Conservation (phyloP, 2,329 filamentous ascomycete species). For the Ilyonectria destructans region DNA sequence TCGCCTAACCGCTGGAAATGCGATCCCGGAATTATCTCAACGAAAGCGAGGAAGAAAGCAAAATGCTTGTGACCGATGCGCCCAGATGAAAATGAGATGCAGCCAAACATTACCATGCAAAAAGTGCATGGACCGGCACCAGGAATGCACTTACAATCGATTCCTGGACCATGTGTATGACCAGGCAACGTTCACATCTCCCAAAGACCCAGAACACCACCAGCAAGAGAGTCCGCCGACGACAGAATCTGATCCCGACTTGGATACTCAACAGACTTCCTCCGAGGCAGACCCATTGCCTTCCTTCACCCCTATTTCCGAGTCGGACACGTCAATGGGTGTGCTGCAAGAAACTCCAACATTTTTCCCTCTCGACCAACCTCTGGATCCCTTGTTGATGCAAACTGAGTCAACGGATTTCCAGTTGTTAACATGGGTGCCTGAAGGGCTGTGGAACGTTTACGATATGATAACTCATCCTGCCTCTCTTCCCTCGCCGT, state of each 20-base stretch:
- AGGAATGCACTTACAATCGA: conserved; percentile 20
- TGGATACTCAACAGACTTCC: neutral
- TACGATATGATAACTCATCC: neutral
- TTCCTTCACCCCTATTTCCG: neutral
- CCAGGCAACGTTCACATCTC: neutral
- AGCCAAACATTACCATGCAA: conserved; percentile 19
- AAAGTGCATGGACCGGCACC: conserved; percentile 20
- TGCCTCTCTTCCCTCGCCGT: neutral
- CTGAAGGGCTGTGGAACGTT: neutral
- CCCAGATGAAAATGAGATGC: conserved; percentile 27
- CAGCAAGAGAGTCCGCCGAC: neutral
- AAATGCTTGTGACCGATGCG: conserved; percentile 23
- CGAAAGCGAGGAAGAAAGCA: conserved; percentile 23
- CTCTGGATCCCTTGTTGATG: neutral
- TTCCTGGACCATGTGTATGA: neutral
- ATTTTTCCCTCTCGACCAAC: neutral
- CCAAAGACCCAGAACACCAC: neutral
- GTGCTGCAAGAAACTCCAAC: neutral
- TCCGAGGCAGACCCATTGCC: neutral
- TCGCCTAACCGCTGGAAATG: neutral
- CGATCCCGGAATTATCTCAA: neutral
- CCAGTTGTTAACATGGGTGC: neutral
- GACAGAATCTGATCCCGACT: neutral
- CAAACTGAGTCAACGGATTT: neutral
- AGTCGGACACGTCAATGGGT: neutral